A percentile compares a stretch with the other conserved stretches of the same genome.
These are phyloP conservation scores for Pseudozyma pruni DNA, from an alignment of 1,284 basidiomycete genomes.

Conservation along the genomic window DNA sequence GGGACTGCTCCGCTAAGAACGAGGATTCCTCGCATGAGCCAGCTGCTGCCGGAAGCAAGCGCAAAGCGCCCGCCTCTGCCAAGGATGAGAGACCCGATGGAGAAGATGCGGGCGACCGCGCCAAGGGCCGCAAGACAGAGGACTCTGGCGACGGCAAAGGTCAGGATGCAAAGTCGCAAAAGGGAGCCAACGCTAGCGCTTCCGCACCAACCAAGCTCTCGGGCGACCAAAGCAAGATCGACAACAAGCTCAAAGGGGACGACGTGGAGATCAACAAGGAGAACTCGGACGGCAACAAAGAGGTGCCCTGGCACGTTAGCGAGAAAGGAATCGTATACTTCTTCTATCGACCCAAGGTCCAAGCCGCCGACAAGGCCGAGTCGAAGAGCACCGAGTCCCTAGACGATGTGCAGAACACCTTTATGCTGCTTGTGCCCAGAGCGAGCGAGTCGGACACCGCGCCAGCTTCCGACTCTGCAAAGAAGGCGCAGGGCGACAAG, in stretches of 20 bases:
- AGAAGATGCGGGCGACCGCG: not conserved
- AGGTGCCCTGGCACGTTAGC: slow-evolving; percentile 36
- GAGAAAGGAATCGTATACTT: slow-evolving; percentile 50
- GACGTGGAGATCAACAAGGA: slow-evolving; percentile 26
- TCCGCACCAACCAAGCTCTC: slow-evolving; percentile 13
- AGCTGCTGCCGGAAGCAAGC: slow-evolving; percentile 12
- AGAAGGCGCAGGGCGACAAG: slow-evolving; percentile 32
- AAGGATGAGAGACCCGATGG: not conserved
- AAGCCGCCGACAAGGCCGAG: slow-evolving; percentile 38
- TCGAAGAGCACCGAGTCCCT: slow-evolving; percentile 25
- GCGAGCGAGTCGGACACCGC: slow-evolving; percentile 45
- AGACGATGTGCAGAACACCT: slow-evolving; percentile 49
- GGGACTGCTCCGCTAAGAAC: not conserved
- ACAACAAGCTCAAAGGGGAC: slow-evolving; percentile 29
- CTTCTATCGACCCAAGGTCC: slow-evolving; percentile 57
- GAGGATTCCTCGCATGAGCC: not conserved
- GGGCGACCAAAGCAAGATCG: slow-evolving; percentile 11
- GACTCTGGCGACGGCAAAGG: not conserved
- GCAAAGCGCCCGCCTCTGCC: slow-evolving; percentile 16
- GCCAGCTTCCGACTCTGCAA: slow-evolving; percentile 15
- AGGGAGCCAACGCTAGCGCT: not conserved
- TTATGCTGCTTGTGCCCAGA: slow-evolving; percentile 46
- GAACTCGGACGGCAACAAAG: not conserved
- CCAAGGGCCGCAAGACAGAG: slow-evolving; percentile 26
- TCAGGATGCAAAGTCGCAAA: not conserved